Base-by-base conservation (phyloP, 2,329 filamentous ascomycete species). In the Cordyceps pruinosa region DNA sequence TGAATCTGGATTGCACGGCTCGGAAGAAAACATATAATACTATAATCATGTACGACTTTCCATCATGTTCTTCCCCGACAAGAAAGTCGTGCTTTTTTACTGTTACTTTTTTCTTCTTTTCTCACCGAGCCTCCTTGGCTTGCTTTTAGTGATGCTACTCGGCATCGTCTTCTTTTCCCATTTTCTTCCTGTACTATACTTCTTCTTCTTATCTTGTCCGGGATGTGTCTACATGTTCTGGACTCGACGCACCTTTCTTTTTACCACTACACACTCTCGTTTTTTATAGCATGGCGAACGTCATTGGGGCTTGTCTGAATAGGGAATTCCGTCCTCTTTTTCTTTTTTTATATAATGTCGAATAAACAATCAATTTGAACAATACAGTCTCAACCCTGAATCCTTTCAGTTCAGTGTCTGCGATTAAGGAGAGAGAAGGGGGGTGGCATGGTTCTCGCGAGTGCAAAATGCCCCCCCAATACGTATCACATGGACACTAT, bases 31-130 rank as follows among this genome's bases (percentile, higher is more conserved):
- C 9, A n/a, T 23, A 49, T 56, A 56, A 44, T 56, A 56, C 37
- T 56, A 56, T 55, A 59, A 56, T 51, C n/a, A 56, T 35, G 41
- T 41, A 35, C 28, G 45, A n/a, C n/a, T n/a, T n/a, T n/a, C n/a
- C n/a, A n/a, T n/a, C n/a, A n/a, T n/a, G n/a, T n/a, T n/a, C n/a
- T n/a, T n/a, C n/a, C n/a, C n/a, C n/a, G n/a, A n/a, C n/a, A n/a
- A n/a, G n/a, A n/a, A n/a, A n/a, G n/a, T n/a, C n/a, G n/a, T n/a
- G 30, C 45, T 47, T 47, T 48, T 35, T 58, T 30, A 13, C n/a
- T 23, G 4, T 23, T 7, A 37, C 42, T 52, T 25, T 25, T 41
- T 41, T 45, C 26, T 42, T 6, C 55, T 53, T 58, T 13, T 51
- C 34, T 37, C 48, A 17, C 34, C 19, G 39, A 44, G 39, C 19